Evolutionary conservation across 352 stramenopile species (phyloP).

Genomic region (Nothophytophthora sp.): DNA sequence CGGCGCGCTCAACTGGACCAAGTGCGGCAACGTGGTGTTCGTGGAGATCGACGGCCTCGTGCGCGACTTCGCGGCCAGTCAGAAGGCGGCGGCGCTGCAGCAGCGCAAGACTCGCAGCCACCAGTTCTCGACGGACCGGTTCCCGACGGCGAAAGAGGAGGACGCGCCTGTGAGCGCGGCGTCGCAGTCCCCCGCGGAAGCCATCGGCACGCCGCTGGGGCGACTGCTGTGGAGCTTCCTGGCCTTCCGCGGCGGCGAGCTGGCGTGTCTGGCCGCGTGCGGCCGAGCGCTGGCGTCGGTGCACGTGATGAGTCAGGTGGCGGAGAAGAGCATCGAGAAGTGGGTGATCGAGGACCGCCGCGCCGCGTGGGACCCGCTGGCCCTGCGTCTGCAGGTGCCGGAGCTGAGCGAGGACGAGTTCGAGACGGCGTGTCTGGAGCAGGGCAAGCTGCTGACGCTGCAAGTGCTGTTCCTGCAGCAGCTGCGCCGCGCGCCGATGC

Average conservation of each 20-base stretch:
- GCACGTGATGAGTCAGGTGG: slow-evolving; percentile 78
- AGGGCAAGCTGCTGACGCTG: slow-evolving; percentile 77
- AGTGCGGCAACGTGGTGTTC: slow-evolving; percentile 84
- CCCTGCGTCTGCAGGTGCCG: slow-evolving; percentile 62
- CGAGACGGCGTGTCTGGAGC: slow-evolving; percentile 64
- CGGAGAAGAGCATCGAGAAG: slow-evolving; percentile 84
- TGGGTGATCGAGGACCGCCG: slow-evolving; percentile 83
- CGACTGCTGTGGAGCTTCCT: slow-evolving; percentile 82
- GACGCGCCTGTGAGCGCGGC: slow-evolving; percentile 13
- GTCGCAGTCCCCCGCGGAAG: slow-evolving; percentile 36
- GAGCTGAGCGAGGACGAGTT: slow-evolving; percentile 86
- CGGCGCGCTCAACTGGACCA: slow-evolving; percentile 66
- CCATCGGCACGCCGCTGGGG: slow-evolving; percentile 58
- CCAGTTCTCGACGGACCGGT: slow-evolving; percentile 16
- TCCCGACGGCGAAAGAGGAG: slow-evolving; percentile 10
- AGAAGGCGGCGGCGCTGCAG: slow-evolving; percentile 32
- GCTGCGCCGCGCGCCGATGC: slow-evolving; percentile 48
- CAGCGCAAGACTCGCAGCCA: slow-evolving; percentile 18
- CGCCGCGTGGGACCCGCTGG: slow-evolving; percentile 61
- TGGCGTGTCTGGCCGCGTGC: slow-evolving; percentile 69
- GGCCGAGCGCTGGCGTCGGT: slow-evolving; percentile 81
- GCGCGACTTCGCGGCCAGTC: slow-evolving; percentile 73
- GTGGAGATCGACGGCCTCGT: slow-evolving; percentile 82
- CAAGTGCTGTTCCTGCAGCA: slow-evolving; percentile 83
- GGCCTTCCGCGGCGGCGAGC: slow-evolving; percentile 76